Evolutionary conservation across 306 rosid genomes (phyloP).

Genomic region (Prunus dulcis): DNA sequence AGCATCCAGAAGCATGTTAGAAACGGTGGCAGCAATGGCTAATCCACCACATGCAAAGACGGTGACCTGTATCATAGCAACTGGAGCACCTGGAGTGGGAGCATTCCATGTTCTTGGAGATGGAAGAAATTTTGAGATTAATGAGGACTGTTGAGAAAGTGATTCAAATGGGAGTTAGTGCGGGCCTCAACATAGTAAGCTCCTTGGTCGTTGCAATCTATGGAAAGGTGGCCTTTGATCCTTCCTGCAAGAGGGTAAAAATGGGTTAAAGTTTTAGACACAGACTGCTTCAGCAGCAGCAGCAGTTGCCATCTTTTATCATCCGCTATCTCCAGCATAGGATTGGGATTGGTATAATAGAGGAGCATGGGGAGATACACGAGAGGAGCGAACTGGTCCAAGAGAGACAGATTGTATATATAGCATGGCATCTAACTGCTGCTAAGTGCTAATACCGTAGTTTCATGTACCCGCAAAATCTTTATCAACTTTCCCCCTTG

Average conservation of each 20-base stretch:
- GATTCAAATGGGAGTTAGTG: background rate
- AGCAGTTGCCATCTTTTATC: background rate
- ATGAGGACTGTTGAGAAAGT: background rate
- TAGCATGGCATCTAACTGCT: background rate
- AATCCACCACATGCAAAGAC: conserved; percentile 11
- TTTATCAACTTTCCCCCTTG: too few species aligned
- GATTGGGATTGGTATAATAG: background rate
- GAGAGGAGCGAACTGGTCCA: conserved; percentile 31
- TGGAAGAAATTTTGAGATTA: background rate
- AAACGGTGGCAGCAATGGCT: background rate
- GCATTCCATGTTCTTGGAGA: background rate
- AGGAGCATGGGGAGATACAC: conserved; percentile 19
- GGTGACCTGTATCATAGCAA: conserved; percentile 1
- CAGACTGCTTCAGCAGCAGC: conserved; percentile 13
- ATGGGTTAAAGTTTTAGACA: conserved; percentile 22
- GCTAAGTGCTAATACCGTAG: background rate
- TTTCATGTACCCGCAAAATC: too few species aligned
- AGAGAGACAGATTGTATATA: conserved; percentile 25
- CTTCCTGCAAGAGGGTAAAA: conserved; percentile 34
- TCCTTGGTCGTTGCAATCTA: conserved; percentile 25
- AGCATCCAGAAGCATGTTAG: conserved; percentile 15
- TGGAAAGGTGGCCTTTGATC: conserved; percentile 10
- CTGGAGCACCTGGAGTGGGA: background rate
- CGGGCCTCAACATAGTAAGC: background rate
- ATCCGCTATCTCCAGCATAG: background rate